phyloP scores from a whole-genome alignment of 2,329 filamentous ascomycete genomes.

The Fusarium concolor region DNA sequence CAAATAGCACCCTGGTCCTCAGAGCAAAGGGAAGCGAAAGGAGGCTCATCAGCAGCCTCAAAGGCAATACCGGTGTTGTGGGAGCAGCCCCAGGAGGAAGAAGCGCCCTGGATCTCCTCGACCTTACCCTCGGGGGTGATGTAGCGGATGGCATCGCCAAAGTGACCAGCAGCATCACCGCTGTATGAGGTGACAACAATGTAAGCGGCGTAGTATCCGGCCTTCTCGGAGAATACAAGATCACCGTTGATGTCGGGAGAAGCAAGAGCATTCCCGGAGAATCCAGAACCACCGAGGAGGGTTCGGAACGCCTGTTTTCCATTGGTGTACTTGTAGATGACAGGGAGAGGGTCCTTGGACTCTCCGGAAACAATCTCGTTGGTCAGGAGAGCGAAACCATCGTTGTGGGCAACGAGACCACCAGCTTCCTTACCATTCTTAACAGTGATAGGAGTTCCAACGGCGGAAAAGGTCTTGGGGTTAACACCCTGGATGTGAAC shows the following conservation, averaged over 20 bases:
- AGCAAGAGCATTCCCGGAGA: constrained; percentile 61
- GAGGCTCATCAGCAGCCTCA: constrained; percentile 67
- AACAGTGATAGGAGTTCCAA: constrained; percentile 64
- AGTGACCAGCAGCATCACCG: constrained; percentile 66
- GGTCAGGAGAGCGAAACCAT: constrained; percentile 72
- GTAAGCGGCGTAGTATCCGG: constrained; percentile 70
- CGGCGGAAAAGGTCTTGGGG: constrained; percentile 64
- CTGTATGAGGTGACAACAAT: constrained; percentile 70
- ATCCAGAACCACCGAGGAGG: constrained; percentile 67
- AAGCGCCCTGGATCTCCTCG: constrained; percentile 63
- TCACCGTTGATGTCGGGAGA: constrained; percentile 72
- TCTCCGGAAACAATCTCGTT: constrained; percentile 66
- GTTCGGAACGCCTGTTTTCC: constrained; percentile 69
- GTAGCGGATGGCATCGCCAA: constrained; percentile 63
- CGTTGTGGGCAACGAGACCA: constrained; percentile 71
- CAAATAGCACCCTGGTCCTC: constrained; percentile 73
- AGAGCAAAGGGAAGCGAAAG: constrained; percentile 69
- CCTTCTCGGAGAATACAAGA: constrained; percentile 67
- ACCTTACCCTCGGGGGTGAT: constrained; percentile 63
- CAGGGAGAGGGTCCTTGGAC: constrained; percentile 64
- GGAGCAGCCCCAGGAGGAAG: constrained; percentile 69
- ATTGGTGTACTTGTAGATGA: constrained; percentile 68
- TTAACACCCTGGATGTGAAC: constrained; percentile 69
- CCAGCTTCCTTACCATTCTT: constrained; percentile 68
- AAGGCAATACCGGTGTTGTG: constrained; percentile 75